Evolutionary conservation across 441 rosid species (phyloP).

Genomic region (Hura crepitans): DNA sequence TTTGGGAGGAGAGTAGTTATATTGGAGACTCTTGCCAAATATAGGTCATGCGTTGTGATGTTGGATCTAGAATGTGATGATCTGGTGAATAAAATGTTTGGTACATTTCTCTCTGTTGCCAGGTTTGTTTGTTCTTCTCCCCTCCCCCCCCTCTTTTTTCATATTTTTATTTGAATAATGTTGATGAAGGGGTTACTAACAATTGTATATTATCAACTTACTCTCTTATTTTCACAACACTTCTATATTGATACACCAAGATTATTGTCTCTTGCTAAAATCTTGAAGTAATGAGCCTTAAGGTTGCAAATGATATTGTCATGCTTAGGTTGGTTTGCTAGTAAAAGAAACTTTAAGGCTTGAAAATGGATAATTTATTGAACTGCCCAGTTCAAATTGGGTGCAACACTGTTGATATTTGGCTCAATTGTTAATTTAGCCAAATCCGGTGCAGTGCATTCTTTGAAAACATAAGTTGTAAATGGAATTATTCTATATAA

Average conservation of each 20-base stretch:
- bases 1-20: constrained; percentile 69
- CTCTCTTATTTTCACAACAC: background rate
- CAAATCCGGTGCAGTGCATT: background rate
- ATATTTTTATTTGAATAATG: background rate
- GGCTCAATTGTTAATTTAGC: background rate
- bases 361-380: background rate
- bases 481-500: background rate
- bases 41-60: constrained; percentile 97
- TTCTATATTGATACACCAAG: background rate
- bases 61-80: constrained; percentile 96
- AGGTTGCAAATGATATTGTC: background rate
- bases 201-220: background rate
- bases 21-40: constrained; percentile 95
- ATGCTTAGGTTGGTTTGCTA: background rate
- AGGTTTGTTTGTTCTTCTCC: constrained; percentile 79
- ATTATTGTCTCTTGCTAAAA: constrained; percentile 3
- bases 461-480: background rate
- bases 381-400: background rate
- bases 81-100: constrained; percentile 81
- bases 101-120: constrained; percentile 81
- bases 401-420: background rate
- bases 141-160: too few relatives aligned
- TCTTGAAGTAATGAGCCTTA: background rate
- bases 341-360: background rate
- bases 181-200: background rate